Evolutionary conservation across 371 early-diverging fungal genomes (phyloP).

Genomic region (Rhizopus sp.): DNA sequence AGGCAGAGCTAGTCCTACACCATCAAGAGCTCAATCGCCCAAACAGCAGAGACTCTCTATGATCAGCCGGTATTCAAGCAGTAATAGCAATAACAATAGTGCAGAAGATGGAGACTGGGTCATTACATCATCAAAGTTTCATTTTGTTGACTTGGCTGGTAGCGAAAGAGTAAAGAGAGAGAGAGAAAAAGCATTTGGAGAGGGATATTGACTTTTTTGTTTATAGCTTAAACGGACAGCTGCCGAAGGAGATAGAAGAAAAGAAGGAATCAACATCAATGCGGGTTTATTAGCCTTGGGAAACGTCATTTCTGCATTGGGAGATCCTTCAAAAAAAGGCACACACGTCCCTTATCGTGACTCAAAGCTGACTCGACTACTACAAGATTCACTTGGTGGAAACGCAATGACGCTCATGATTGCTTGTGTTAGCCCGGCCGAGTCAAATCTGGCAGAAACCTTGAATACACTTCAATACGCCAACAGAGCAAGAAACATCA

Average conservation of each 20-base stretch:
- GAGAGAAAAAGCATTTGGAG: background rate
- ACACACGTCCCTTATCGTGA: conserved; percentile 96
- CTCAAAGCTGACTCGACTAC: conserved; percentile 96
- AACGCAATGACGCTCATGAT: conserved; percentile 92
- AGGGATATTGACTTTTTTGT: conserved; percentile 4
- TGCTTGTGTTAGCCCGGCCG: conserved; percentile 88
- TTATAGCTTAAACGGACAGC: conserved; percentile 87
- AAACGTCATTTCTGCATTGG: conserved; percentile 99
- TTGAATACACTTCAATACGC: conserved; percentile 93
- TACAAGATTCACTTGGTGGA: conserved; percentile 97
- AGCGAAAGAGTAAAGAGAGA: conserved; percentile 77
- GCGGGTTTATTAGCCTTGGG: conserved; percentile 97
- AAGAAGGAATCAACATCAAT: conserved; percentile 99
- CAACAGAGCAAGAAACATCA: conserved; percentile 87
- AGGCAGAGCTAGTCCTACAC: conserved; percentile 35
- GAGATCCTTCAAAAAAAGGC: conserved; percentile 73
- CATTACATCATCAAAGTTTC: conserved; percentile 80
- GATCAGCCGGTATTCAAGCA: background rate
- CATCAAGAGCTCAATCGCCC: conserved; percentile 23
- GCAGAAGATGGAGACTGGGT: conserved; percentile 54
- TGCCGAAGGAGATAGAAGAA: conserved; percentile 92
- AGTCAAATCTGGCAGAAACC: conserved; percentile 89
- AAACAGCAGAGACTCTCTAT: conserved; percentile 3
- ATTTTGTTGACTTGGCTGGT: conserved; percentile 99
- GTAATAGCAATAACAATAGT: conserved; percentile 1